A percentile compares a stretch with the other conserved stretches of the same genome.
Evolutionary conservation across 108 stramenopile genomes (phyloP).

Genomic region (Discostella pseudostelligera): DNA sequence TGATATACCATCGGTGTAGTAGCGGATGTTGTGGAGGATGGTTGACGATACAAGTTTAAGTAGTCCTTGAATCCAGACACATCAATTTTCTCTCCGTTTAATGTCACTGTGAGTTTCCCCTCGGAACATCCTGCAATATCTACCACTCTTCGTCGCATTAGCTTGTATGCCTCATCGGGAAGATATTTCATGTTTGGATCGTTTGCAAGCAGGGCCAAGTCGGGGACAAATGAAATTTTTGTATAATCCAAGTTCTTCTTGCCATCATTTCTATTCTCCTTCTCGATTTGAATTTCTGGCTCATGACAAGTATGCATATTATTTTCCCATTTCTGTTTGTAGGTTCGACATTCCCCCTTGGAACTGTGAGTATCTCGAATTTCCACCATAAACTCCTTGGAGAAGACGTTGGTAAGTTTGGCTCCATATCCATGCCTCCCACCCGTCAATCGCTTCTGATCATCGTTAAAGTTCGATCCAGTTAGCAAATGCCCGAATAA

Average conservation of each 20-base stretch:
- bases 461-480: slow-evolving; percentile 97
- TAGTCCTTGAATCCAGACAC: slow-evolving; percentile 51
- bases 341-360: slow-evolving; percentile 38
- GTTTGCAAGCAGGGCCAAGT: slow-evolving; percentile 58
- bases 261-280: slow-evolving; percentile 7
- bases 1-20: slow-evolving; percentile 41
- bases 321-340: slow-evolving; percentile 66
- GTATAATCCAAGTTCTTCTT: slow-evolving; percentile 52
- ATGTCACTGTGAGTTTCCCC: slow-evolving; percentile 62
- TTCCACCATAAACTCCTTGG: slow-evolving; percentile 69
- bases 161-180: slow-evolving; percentile 60
- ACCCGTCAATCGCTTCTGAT: slow-evolving; percentile 90
- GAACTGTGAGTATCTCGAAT: slow-evolving; percentile 56
- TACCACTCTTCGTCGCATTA: slow-evolving; percentile 83
- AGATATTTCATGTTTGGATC: slow-evolving; percentile 35
- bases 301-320: slow-evolving; percentile 71
- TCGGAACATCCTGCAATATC: slow-evolving; percentile 89
- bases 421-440: slow-evolving; percentile 92
- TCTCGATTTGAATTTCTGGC: slow-evolving; percentile 36
- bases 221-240: slow-evolving; percentile 76
- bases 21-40: background rate
- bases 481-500: slow-evolving; percentile 98
- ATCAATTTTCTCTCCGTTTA: slow-evolving; percentile 51
- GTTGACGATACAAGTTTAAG: slow-evolving; percentile 29
- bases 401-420: slow-evolving; percentile 90